Conservation (phyloP, 768 basidiomycete genomes). For the Kwoniella europaea region DNA sequence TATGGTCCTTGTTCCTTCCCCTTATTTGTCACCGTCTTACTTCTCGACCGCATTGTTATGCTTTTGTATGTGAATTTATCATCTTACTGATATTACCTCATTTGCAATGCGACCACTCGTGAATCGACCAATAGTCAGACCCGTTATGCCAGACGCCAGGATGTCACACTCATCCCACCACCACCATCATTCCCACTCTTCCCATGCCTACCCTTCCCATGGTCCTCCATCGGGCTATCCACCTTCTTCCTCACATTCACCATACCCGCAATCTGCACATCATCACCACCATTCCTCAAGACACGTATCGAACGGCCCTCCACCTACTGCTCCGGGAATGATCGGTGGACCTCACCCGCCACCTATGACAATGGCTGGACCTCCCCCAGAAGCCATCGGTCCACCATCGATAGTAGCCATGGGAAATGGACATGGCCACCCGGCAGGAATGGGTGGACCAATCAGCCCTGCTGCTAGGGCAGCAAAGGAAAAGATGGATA, state of each 20-base stretch:
- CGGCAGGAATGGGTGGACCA: constrained; percentile 5
- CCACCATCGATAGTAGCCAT: constrained; percentile 21
- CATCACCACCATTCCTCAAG: constrained; percentile 31
- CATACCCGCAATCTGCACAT: constrained; percentile 26
- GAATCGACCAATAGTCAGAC: constrained; percentile 17
- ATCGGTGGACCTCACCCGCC: constrained; percentile 29
- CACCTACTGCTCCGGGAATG: constrained; percentile 21
- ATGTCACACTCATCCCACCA: constrained; percentile 25
- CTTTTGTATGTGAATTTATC: neutral
- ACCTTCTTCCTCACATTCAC: constrained; percentile 32
- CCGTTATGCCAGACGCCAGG: constrained; percentile 27
- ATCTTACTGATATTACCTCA: neutral
- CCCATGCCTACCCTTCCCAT: constrained; percentile 29
- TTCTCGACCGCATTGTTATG: no score
- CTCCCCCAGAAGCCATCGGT: constrained; percentile 30
- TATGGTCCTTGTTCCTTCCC: neutral
- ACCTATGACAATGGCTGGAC: constrained; percentile 30
- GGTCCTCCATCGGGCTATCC: constrained; percentile 23
- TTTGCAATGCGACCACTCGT: constrained; percentile 17
- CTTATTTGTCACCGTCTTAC: neutral
- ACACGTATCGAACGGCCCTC: constrained; percentile 32
- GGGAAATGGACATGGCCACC: constrained; percentile 38
- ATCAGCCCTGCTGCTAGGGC: constrained; percentile 30
- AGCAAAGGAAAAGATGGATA: constrained; percentile 50
- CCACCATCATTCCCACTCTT: constrained; percentile 31